Base-by-base conservation (phyloP, 805 yeast species). In the Suhomyces sp. region DNA sequence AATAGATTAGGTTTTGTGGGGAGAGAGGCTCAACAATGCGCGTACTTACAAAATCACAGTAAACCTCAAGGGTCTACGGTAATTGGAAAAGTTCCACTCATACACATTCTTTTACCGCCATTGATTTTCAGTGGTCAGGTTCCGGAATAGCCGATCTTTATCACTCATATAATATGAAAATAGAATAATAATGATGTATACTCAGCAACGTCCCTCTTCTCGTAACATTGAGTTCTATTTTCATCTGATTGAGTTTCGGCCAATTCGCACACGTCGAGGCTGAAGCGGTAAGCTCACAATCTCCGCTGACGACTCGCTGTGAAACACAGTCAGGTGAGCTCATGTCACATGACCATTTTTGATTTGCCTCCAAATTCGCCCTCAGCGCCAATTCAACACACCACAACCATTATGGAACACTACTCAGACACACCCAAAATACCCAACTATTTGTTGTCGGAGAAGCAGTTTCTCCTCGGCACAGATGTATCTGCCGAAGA, bases 371-470 rank as follows among this genome's bases (percentile, higher is more conserved):
- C 43, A n/a, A 33, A 44, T 35, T 45, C 51, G 17, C 24, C 51
- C 43, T 9, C 46, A 41, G 37, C 37, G 25, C 21, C 35, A 15
- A 37, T 37, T 19, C 22, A 37, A 9, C 22, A 37, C 41, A 17
- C 21, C n/a, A 19, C 41, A 37, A 17, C 20, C 41, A 37, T 47
- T 43, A 56, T 57, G 53, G 75, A 68, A 24, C 66, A 66, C 48
- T 76, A 72, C 22, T 74, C 82, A 43, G 85, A 78, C 54, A 71
- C 80, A 31, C 76, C 81, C 40, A 78, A 81, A 60, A 81, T 89
- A 24, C 98, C 98, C 25, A 91, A 92, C 66, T 86, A 87, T 71
- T 78, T 77, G 59, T 80, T 92, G 37, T 85, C 96, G n/a, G 92
- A 90, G 64, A 76, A 81, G 51, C 88, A 92, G 37, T 93, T 87